Base-by-base conservation (phyloP, 2,329 filamentous ascomycete genomes). In the Penicillium italicum region DNA sequence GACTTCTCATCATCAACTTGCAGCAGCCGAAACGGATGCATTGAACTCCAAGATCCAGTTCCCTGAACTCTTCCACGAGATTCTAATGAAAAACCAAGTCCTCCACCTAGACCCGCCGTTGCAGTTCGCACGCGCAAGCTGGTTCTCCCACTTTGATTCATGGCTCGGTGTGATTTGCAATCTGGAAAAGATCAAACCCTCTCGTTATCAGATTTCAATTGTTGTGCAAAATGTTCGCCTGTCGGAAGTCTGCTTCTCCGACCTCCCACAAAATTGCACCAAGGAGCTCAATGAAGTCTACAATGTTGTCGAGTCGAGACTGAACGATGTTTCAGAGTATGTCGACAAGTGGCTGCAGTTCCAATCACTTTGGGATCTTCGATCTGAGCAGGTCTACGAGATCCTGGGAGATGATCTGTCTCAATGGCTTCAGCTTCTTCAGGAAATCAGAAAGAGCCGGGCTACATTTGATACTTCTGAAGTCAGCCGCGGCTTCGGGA, bases 281-380 rank as follows among this genome's bases (percentile, higher is more conserved):
- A 83, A 87, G 44, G 84, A 89, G 55, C 82, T 99, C 20, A 83
- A 86, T 43, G 83, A 87, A 57, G 92, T 96, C 0, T 97, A 97
- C 70, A 82, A 82, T 33, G 86, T 88, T 0, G 84, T 99, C 10
- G 92, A 97, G 73, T 85, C 84, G 62, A 96, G 94, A 74, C 77
- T 99, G 5, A 80, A 82, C 16, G 86, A 89, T 41, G 90, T 97
- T 31, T 85, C 89, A 36, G 80, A 81, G 4, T 99, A 99, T 65
- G 91, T 99, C 10, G 91, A 97, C 71, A 95, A 97, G 74, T 99
- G 94, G 94, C 81, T 99, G 43, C 94, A 97, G 66, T 99, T 97
- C 76, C 94, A 99, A 74, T 97, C 93, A 7, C 82, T 99, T 0
- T 99, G 94, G 94, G 94, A 99, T 77, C 81, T 99, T 55, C 93